Percentiles rank a stretch among this genome's conserved stretches.
Conservation (phyloP, 176 grass and related monocot species). For the Oryza rufipogon region DNA sequence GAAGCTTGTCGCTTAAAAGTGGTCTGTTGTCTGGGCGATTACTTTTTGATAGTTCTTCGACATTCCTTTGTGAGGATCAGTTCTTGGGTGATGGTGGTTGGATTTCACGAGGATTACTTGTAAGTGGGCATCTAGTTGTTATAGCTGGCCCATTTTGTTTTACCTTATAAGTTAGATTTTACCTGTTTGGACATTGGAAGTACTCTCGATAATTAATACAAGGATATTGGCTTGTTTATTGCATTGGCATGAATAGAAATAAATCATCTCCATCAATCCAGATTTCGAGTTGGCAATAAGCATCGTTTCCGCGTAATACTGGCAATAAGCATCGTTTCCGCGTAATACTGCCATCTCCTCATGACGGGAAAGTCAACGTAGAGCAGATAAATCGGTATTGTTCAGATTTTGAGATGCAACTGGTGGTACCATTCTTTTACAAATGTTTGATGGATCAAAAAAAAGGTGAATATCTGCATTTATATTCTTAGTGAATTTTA, state of each 20-base stretch:
- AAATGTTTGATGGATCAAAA: too few species aligned
- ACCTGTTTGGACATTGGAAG: background rate
- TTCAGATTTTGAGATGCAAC: too few species aligned
- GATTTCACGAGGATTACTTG: constrained; percentile 39
- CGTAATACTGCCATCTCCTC: background rate
- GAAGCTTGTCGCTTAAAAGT: constrained; percentile 43
- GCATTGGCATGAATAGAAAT: constrained; percentile 10
- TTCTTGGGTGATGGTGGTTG: constrained; percentile 29
- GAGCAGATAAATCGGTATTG: too few species aligned
- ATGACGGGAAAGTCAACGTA: too few species aligned
- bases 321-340: background rate
- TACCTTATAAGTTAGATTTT: background rate
- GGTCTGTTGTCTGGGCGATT: constrained; percentile 37
- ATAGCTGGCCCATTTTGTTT: constrained; percentile 38
- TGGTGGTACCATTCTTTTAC: too few species aligned
- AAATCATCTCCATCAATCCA: constrained; percentile 26
- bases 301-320: background rate
- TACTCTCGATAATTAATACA: constrained; percentile 36
- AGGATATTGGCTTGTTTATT: constrained; percentile 35
- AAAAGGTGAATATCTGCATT: too few species aligned
- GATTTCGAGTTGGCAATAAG: background rate
- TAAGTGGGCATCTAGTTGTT: constrained; percentile 41
- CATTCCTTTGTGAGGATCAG: constrained; percentile 34
- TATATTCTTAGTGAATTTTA: too few species aligned
- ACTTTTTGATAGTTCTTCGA: constrained; percentile 41